Evolutionary conservation across 805 yeast species (phyloP).

Genomic region (Candida sphagnicola): DNA sequence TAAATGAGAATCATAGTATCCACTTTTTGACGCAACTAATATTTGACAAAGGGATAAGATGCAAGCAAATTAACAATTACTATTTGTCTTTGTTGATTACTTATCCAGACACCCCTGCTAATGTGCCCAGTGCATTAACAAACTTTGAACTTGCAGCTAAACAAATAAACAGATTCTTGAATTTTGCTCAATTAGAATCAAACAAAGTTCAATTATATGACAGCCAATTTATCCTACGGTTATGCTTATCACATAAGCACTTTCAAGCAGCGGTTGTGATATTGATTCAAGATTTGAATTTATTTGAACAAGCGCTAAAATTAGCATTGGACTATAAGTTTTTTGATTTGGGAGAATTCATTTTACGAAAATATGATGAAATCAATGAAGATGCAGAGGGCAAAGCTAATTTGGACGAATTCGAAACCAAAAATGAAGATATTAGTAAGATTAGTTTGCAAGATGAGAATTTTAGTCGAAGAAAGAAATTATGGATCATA

Average conservation of each 20-base stretch:
- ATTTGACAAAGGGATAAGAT: slow-evolving; percentile 35
- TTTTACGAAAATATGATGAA: slow-evolving; percentile 30
- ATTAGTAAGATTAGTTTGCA: slow-evolving; percentile 29
- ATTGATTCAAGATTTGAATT: slow-evolving; percentile 57
- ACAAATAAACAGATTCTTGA: slow-evolving; percentile 30
- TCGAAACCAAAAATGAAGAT: slow-evolving; percentile 50
- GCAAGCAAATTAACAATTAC: slow-evolving; percentile 59
- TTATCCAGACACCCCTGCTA: slow-evolving; percentile 14
- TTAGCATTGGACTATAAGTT: slow-evolving; percentile 64
- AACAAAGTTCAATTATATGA: slow-evolving; percentile 42
- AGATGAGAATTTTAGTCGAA: slow-evolving; percentile 33
- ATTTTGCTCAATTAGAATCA: slow-evolving; percentile 18
- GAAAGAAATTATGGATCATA: slow-evolving; percentile 72
- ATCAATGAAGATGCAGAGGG: slow-evolving; percentile 7
- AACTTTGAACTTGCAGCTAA: slow-evolving; percentile 11
- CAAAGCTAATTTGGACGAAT: slow-evolving; percentile 30
- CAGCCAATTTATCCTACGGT: slow-evolving; percentile 67
- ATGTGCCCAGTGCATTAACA: slow-evolving; percentile 4
- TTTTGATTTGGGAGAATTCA: slow-evolving; percentile 47
- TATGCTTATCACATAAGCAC: slow-evolving; percentile 60
- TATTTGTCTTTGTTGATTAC: slow-evolving; percentile 64
- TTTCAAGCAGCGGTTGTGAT: slow-evolving; percentile 67
- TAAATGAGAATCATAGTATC: slow-evolving; percentile 58
- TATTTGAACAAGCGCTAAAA: slow-evolving; percentile 77
- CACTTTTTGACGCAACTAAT: slow-evolving; percentile 55